Evolutionary conservation across 2,329 filamentous ascomycete species (phyloP), one percentile per base, ranked within the genome.

Genomic region (Xylariales sp.): DNA sequence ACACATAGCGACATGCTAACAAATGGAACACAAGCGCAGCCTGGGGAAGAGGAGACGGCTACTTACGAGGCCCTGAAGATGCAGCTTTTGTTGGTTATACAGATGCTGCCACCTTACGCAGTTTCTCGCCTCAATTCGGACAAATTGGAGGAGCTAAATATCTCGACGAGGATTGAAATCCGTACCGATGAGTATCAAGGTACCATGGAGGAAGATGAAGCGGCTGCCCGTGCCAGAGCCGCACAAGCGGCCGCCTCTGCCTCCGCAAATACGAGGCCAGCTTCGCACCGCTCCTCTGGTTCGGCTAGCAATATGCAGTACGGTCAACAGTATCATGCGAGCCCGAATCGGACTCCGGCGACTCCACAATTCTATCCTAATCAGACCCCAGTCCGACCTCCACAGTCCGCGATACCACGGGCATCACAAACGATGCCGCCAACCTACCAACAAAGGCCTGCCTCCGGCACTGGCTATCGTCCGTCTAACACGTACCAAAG

Each of bases 111-210:
- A 1, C 94, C 94, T 1, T 96, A 93, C 76, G 92, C 92, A 1
- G 91, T 97, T 30, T 90, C 94, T 5, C 95, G 96, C 75, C 83
- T 97, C 69, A 91, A 97, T 74, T 93, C 93, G 9, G 91, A 97
- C 76, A 92, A 94, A 78, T 81, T 97, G n/a, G 91, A 90, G 36
- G 92, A 94, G 65, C 83, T 97, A 55, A 90, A 93, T 69, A 91
- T 97, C 76, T 95, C 91, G 80, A 93, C 89, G 53, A 93, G 89
- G 76, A 86, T 97, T 23, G 82, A 93, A 67, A 83, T 97, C 54
- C 88, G 92, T 68, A 89, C 86, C 6, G 89, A 91, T 59, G 89
- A 93, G 74, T 92, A 92, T 78, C 87, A 87, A 70, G 94, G 94
- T 4, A 88, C 91, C 3, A 90, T 97, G 88, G 93, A 97, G 73